phyloP scores from a whole-genome alignment of 306 rosid genomes.

The Delonix regia region DNA sequence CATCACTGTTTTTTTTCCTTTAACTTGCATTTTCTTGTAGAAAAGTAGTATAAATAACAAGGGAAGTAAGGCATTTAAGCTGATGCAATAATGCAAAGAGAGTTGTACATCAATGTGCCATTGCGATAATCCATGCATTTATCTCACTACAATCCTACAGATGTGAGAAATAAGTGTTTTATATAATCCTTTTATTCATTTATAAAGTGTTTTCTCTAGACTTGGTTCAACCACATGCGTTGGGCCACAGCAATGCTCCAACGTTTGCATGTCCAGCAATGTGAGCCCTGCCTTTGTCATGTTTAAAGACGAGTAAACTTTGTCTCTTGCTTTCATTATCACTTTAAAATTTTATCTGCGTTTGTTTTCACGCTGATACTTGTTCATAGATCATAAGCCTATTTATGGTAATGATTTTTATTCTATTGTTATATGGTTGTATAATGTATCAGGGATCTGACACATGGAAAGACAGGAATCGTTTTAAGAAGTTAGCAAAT shows the following conservation, averaged over 20 bases:
- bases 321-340: constrained; percentile 23
- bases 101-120: neutral
- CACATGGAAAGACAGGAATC: constrained; percentile 73
- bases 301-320: constrained; percentile 1
- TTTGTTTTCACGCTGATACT: constrained; percentile 8
- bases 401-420: constrained; percentile 5
- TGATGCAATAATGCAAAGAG: neutral
- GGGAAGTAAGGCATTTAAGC: neutral
- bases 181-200: neutral
- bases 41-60: neutral
- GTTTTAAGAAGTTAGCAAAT: constrained; percentile 72
- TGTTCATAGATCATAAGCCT: constrained; percentile 24
- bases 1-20: neutral
- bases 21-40: neutral
- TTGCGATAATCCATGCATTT: constrained; percentile 20
- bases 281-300: neutral
- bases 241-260: neutral
- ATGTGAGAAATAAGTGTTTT: constrained; percentile 4
- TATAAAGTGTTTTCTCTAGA: neutral
- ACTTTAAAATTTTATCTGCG: constrained; percentile 10
- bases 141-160: neutral
- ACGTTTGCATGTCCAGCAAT: neutral
- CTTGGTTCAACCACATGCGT: neutral
- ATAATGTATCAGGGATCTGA: constrained; percentile 74
- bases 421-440: constrained; percentile 5